Evolutionary conservation across 1,284 basidiomycete genomes (phyloP).

Genomic region (Marasmius sp.): DNA sequence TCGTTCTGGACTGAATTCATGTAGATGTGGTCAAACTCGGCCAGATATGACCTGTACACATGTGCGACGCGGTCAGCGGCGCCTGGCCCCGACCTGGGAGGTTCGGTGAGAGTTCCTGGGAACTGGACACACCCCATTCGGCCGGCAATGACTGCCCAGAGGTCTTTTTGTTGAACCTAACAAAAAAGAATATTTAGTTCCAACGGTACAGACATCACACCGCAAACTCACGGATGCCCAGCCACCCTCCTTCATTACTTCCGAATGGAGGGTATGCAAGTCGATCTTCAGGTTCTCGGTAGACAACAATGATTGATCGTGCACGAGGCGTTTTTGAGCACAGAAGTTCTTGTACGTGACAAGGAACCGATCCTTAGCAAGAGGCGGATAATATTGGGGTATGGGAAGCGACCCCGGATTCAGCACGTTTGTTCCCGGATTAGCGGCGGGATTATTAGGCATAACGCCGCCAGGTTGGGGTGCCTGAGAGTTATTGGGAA

Average conservation of each 20-base stretch:
- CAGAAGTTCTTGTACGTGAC: constrained; percentile 48
- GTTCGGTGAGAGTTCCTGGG: constrained; percentile 53
- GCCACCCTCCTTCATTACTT: constrained; percentile 60
- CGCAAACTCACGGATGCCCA: constrained; percentile 39
- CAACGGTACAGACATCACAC: not conserved
- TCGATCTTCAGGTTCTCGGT: constrained; percentile 56
- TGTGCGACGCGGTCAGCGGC: constrained; percentile 58
- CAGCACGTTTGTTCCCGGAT: not conserved
- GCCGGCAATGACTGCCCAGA: constrained; percentile 66
- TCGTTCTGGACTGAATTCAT: constrained; percentile 31
- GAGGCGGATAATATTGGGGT: constrained; percentile 25
- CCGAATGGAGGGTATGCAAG: constrained; percentile 52
- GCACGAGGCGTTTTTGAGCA: constrained; percentile 34
- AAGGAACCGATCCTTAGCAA: constrained; percentile 53
- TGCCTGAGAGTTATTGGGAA: constrained; percentile 5
- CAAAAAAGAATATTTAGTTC: not conserved
- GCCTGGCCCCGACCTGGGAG: constrained; percentile 56
- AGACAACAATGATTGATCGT: constrained; percentile 40
- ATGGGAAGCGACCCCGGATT: not conserved
- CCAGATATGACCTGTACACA: constrained; percentile 60
- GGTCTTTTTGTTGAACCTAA: constrained; percentile 55
- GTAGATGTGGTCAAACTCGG: constrained; percentile 57
- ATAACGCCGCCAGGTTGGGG: not conserved
- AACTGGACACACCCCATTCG: constrained; percentile 64
- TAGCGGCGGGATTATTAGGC: not conserved